phyloP scores from a whole-genome alignment of 2,329 filamentous ascomycete genomes.

The Verticillium isaacii region DNA sequence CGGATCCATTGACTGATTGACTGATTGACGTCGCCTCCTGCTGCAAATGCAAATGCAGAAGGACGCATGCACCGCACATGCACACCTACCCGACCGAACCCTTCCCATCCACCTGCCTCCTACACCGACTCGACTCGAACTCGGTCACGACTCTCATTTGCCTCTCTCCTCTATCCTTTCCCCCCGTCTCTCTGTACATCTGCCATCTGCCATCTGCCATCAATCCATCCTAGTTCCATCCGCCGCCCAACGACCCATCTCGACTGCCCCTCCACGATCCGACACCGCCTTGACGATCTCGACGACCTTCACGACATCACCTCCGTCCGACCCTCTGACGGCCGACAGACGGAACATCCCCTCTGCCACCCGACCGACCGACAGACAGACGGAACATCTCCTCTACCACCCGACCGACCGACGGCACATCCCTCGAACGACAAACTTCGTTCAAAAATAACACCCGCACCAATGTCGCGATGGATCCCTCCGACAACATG shows the following conservation, averaged over 20 bases:
- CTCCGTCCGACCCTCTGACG: neutral
- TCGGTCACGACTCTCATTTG: neutral
- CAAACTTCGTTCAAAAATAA: neutral
- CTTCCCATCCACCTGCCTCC: neutral
- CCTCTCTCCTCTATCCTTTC: too few relatives aligned
- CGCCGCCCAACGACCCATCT: neutral
- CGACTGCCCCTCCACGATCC: neutral
- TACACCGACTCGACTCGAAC: neutral
- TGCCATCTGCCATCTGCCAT: neutral
- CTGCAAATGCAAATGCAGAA: neutral
- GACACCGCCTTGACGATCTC: neutral
- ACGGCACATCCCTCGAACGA: neutral
- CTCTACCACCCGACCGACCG: neutral
- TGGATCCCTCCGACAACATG: slow-evolving; percentile 4
- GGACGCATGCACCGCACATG: neutral
- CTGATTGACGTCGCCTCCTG: neutral
- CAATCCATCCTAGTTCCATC: neutral
- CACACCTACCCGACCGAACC: slow-evolving; percentile 1
- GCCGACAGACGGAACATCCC: neutral
- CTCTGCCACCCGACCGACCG: neutral
- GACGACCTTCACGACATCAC: too few relatives aligned
- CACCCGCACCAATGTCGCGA: neutral
- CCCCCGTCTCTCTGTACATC: neutral
- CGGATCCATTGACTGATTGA: neutral
- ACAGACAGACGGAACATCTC: neutral